phyloP scores from a whole-genome alignment of 2,329 filamentous ascomycete genomes.

The Cladophialophora carrionii region DNA sequence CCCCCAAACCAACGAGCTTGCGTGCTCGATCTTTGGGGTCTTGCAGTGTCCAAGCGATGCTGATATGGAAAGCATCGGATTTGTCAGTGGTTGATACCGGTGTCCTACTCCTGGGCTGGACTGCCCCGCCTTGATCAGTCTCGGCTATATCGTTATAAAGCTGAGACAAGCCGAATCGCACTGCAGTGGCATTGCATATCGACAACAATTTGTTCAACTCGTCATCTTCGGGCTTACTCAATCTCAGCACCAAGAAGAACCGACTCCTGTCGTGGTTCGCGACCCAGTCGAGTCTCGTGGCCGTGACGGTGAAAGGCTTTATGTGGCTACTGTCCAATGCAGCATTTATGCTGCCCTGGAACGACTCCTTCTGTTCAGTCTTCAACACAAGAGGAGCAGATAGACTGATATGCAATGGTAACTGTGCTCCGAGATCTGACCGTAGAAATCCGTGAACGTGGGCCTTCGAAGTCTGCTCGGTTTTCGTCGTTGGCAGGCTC shows the following conservation, averaged over 20 bases:
- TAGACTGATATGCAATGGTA: slow-evolving; percentile 88
- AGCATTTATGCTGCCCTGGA: slow-evolving; percentile 61
- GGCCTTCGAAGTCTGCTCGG: not conserved
- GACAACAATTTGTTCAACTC: slow-evolving; percentile 66
- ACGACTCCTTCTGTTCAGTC: slow-evolving; percentile 71
- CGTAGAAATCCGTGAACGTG: slow-evolving; percentile 64
- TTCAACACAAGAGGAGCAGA: slow-evolving; percentile 77
- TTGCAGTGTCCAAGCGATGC: slow-evolving; percentile 79
- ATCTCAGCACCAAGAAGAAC: slow-evolving; percentile 80
- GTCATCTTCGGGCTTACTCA: slow-evolving; percentile 55
- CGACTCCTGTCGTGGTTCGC: slow-evolving; percentile 69
- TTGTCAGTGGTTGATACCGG: slow-evolving; percentile 44
- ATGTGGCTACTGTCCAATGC: slow-evolving; percentile 44
- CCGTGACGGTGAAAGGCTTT: slow-evolving; percentile 54
- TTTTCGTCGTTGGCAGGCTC: not conserved
- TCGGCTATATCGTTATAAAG: slow-evolving; percentile 61
- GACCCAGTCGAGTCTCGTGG: slow-evolving; percentile 64
- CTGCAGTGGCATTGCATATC: slow-evolving; percentile 67
- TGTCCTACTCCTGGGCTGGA: slow-evolving; percentile 37
- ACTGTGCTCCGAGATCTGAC: slow-evolving; percentile 74
- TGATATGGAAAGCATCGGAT: slow-evolving; percentile 76
- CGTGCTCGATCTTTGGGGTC: slow-evolving; percentile 54
- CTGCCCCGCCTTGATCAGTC: slow-evolving; percentile 4
- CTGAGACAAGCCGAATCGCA: slow-evolving; percentile 65
- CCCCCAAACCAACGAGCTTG: slow-evolving; percentile 37